Percentiles rank a stretch among this genome's conserved stretches.
Evolutionary conservation across 345 rosid species (phyloP).

Genomic region (Noccaea bulbosa): DNA sequence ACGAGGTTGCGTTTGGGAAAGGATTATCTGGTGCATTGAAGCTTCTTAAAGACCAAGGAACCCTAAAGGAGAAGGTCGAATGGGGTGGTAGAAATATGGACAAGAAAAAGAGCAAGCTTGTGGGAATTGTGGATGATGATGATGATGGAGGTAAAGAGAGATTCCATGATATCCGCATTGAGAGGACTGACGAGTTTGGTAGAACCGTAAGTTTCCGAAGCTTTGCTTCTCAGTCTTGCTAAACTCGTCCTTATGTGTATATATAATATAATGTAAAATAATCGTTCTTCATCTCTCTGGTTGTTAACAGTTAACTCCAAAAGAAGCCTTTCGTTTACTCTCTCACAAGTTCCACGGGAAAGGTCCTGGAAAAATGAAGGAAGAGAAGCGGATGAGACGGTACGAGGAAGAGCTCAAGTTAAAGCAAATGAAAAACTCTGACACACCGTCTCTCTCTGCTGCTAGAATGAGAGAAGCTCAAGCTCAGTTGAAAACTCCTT

Average conservation of each 20-base stretch:
- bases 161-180: conserved; percentile 80
- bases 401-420: conserved; percentile 86
- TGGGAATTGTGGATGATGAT: conserved; percentile 70
- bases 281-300: background rate
- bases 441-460: conserved; percentile 89
- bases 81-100: conserved; percentile 99
- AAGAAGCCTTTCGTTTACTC: conserved; percentile 80
- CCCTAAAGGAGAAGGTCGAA: conserved; percentile 82
- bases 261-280: background rate
- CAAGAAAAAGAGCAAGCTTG: conserved; percentile 97
- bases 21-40: conserved; percentile 86
- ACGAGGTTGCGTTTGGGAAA: conserved; percentile 84
- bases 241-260: conserved; percentile 8
- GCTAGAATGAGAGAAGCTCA: conserved; percentile 97
- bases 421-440: conserved; percentile 98
- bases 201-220: conserved; percentile 70
- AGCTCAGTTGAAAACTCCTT: conserved; percentile 82
- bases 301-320: conserved; percentile 77
- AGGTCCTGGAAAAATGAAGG: conserved; percentile 99
- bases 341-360: conserved; percentile 98
- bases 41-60: conserved; percentile 89
- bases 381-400: conserved; percentile 94
- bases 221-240: conserved; percentile 11
- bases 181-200: conserved; percentile 96
- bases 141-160: conserved; percentile 50